A percentile compares a stretch with the other conserved stretches of the same genome.
Evolutionary conservation across 2,329 filamentous ascomycete species (phyloP).

Genomic region (Hymenoscyphus repandus): DNA sequence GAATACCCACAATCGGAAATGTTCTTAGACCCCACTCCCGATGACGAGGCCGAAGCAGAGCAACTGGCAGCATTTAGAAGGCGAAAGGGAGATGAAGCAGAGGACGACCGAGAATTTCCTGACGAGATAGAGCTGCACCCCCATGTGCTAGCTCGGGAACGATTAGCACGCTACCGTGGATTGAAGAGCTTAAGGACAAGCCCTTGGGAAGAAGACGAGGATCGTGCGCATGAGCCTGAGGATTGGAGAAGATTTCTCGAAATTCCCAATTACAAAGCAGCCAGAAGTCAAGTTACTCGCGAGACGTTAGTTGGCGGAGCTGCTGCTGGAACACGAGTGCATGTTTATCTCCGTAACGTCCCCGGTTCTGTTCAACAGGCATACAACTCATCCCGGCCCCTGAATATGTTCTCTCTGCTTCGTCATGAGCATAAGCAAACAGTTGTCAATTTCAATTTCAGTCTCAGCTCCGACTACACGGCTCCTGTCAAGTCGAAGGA

Average conservation of each 20-base stretch:
- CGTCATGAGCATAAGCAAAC: conserved; percentile 94
- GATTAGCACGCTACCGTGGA: conserved; percentile 80
- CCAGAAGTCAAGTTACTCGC: conserved; percentile 68
- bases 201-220: conserved; percentile 83
- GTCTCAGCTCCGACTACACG: conserved; percentile 70
- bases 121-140: conserved; percentile 96
- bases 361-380: conserved; percentile 48
- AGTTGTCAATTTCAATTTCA: conserved; percentile 83
- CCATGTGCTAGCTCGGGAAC: conserved; percentile 77
- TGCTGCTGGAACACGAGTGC: conserved; percentile 74
- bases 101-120: conserved; percentile 91
- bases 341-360: conserved; percentile 65
- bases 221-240: conserved; percentile 79
- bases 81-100: conserved; percentile 71
- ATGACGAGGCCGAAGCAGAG: conserved; percentile 74
- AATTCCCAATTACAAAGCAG: conserved; percentile 83
- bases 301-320: conserved; percentile 90
- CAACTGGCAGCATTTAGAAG: conserved; percentile 78
- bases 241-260: conserved; percentile 84
- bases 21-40: conserved; percentile 70
- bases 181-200: conserved; percentile 87
- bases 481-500: conserved; percentile 85
- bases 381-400: conserved; percentile 51
- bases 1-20: conserved; percentile 93
- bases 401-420: conserved; percentile 79